Base-by-base conservation (phyloP, 495 filamentous ascomycete species). In the Penicillium herquei region DNA sequence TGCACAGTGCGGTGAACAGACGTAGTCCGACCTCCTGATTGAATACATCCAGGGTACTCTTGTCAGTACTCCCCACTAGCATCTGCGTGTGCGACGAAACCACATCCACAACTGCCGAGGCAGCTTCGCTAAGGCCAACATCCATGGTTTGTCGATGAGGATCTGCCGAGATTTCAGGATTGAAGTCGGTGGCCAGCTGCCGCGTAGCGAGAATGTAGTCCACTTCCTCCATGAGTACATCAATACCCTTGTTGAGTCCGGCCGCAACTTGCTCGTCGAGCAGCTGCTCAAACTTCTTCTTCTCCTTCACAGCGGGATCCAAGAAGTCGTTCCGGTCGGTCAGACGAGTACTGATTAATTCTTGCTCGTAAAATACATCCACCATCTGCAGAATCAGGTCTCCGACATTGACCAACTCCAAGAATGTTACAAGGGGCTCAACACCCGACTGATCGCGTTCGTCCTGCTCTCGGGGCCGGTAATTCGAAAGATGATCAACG, bases 321-420 rank as follows among this genome's bases (percentile, higher is more conserved):
- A 99, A 74, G 64, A 98, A 99, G 70, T 99, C 94, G 61, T 95
- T 92, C 18, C 88, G 84, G 63, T 99, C 93, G 11, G 88, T 88
- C 48, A 99, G 84, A 57, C 89, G 89, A 3, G 84, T 80, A 0
- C 84, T 84, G 6, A 91, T 86, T 34, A 99, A 80, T 68, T 98
- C 93, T 66, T 96, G 92, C 69, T 95, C 89, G 70, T 96, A 99
- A 72, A 99, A 99, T 16, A 99, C 92, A 64, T 99, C 95, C 52
- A 99, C 83, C 95, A 99, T 99, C 66, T 99, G 95, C 47, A 95
- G 88, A 57, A 99, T 99, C 14, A 99, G 81, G 70, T 99, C 95
- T 49, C 95, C 95, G 3, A 99, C 92, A 66, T 98, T 98, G 64
- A 98, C 95, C 49, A 99, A 82, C 69, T 99, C 95, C 42, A 99